These are phyloP conservation scores for Globisporangium viniferum DNA, from an alignment of 352 stramenopile genomes.

Conservation along the genomic window DNA sequence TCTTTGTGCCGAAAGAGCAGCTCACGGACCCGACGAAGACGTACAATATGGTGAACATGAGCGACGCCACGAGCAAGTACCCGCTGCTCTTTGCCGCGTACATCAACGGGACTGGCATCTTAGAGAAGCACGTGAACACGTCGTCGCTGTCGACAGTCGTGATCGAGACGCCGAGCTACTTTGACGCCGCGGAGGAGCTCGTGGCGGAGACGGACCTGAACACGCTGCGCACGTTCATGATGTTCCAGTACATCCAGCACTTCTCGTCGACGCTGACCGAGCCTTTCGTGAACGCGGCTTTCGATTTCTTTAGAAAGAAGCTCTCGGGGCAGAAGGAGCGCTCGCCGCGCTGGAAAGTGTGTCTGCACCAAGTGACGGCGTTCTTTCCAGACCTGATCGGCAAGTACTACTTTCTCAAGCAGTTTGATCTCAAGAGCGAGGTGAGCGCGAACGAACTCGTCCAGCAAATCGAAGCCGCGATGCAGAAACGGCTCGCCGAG, in stretches of 20 bases:
- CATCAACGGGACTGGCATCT: slow-evolving; percentile 46
- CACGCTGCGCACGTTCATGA: slow-evolving; percentile 45
- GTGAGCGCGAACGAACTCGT: slow-evolving; percentile 83
- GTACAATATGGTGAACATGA: slow-evolving; percentile 89
- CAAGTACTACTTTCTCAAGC: slow-evolving; percentile 90
- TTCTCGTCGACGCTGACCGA: slow-evolving; percentile 44
- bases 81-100: slow-evolving; percentile 54
- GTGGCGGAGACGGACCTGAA: slow-evolving; percentile 37
- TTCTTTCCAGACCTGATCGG: slow-evolving; percentile 69
- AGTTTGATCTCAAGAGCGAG: slow-evolving; percentile 86
- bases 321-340: slow-evolving; percentile 83
- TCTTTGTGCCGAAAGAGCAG: slow-evolving; percentile 88
- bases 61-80: slow-evolving; percentile 38
- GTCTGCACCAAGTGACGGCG: slow-evolving; percentile 50
- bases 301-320: slow-evolving; percentile 84
- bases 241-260: slow-evolving; percentile 51
- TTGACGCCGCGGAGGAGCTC: slow-evolving; percentile 47
- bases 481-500: slow-evolving; percentile 71
- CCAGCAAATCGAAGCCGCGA: slow-evolving; percentile 69
- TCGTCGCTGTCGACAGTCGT: slow-evolving; percentile 37
- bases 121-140: slow-evolving; percentile 26
- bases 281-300: slow-evolving; percentile 84
- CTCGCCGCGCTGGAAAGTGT: slow-evolving; percentile 89
- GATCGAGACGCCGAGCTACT: slow-evolving; percentile 59
- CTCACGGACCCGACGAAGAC: slow-evolving; percentile 84